These are phyloP conservation scores for Basidiobolus heterosporus DNA, from an alignment of 371 early-diverging fungal species.

Conservation along the genomic window DNA sequence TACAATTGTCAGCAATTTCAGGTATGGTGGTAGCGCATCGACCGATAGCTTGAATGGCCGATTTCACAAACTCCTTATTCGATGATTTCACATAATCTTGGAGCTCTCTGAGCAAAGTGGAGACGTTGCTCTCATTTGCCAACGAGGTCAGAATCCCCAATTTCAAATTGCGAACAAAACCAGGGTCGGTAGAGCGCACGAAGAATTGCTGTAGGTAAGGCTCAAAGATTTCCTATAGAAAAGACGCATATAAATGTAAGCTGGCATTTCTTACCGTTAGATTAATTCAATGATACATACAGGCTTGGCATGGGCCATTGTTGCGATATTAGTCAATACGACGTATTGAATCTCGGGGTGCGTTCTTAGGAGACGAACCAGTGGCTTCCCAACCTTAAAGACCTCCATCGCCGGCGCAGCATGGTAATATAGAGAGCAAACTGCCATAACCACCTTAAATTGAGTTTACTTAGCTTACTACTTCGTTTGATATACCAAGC, in stretches of 20 bases:
- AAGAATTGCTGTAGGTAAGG: constrained; percentile 61
- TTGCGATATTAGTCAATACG: constrained; percentile 56
- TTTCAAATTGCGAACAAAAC: constrained; percentile 61
- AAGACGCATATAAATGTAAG: no score
- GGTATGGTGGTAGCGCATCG: constrained; percentile 41
- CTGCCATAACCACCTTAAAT: constrained; percentile 58
- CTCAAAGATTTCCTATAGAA: constrained; percentile 41
- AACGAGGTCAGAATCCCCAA: constrained; percentile 54
- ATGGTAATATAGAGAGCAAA: constrained; percentile 51
- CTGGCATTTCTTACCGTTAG: no score
- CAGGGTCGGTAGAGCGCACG: constrained; percentile 60
- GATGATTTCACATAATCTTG: constrained; percentile 17
- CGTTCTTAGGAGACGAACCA: constrained; percentile 55
- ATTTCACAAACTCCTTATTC: constrained; percentile 47
- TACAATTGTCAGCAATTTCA: constrained; percentile 35
- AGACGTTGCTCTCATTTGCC: constrained; percentile 3
- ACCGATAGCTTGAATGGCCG: constrained; percentile 57
- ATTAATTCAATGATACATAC: constrained; percentile 14
- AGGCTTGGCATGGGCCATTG: constrained; percentile 52
- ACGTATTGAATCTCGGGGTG: constrained; percentile 63
- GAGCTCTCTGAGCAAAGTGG: constrained; percentile 20
- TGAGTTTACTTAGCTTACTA: no score
- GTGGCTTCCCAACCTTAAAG: constrained; percentile 43
- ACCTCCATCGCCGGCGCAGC: constrained; percentile 48
- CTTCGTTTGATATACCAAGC: background rate